phyloP scores from a whole-genome alignment of 768 basidiomycete genomes.

The Antrodiella citrinella region DNA sequence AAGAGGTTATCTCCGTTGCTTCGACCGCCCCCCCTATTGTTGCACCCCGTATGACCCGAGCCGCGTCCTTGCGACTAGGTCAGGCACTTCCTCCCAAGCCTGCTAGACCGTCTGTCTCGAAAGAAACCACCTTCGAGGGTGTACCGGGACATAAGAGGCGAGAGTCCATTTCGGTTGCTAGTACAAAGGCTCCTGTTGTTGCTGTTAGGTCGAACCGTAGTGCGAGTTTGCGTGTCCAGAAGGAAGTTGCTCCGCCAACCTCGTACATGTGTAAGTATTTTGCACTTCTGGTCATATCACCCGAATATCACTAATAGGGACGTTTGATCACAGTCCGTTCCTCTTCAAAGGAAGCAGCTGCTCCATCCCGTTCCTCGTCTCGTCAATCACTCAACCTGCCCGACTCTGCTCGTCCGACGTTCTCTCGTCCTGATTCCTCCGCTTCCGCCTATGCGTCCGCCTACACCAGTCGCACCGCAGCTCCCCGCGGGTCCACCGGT shows the following conservation, averaged over 20 bases:
- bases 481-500: constrained; percentile 1
- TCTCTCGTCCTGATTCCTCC: constrained; percentile 11
- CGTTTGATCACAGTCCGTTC: constrained; percentile 39
- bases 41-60: constrained; percentile 68
- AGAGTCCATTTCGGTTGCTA: constrained; percentile 65
- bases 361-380: constrained; percentile 18
- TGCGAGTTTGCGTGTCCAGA: constrained; percentile 31
- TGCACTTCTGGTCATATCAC: constrained; percentile 5
- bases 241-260: constrained; percentile 43
- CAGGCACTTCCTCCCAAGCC: constrained; percentile 33
- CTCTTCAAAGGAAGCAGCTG: constrained; percentile 24
- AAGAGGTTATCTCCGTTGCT: constrained; percentile 59
- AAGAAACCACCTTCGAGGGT: constrained; percentile 52
- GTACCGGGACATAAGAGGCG: constrained; percentile 81
- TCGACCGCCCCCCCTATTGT: constrained; percentile 67
- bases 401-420: constrained; percentile 1
- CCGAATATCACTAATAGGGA: background rate
- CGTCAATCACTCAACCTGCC: constrained; percentile 4
- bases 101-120: constrained; percentile 4
- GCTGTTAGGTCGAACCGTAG: constrained; percentile 37
- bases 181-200: constrained; percentile 34
- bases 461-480: background rate
- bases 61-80: constrained; percentile 63
- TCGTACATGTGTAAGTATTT: constrained; percentile 62
- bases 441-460: constrained; percentile 3